Base-by-base conservation (phyloP, 805 yeast genomes). In the Starmerella apis region DNA sequence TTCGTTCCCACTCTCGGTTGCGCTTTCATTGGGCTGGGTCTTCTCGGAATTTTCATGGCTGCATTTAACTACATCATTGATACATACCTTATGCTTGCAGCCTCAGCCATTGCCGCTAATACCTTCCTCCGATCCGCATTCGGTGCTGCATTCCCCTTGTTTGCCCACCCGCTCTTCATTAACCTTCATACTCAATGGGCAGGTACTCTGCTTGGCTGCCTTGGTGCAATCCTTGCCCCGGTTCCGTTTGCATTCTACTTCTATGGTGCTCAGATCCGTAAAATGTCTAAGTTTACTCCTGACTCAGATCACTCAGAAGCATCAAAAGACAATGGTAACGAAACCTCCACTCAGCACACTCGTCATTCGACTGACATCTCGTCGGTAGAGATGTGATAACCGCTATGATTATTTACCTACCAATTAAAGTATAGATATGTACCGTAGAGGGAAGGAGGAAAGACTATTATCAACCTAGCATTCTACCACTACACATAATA, bases 71-170 rank as follows among this genome's bases (percentile, higher is more conserved):
- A 80, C 59, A 66, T 80, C 52, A 76, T 80, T 45, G 84, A 80
- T 62, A 69, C 81, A 43, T 79, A 77, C 59, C 70, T 77, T 28
- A 63, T 70, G 46, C 74, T 71, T 54, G 77, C 83, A 7, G 84
- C 84, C 1, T 75, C 81, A 11, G 81, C 81, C 2, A 68, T 79
- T 49, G 82, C 85, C 4, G 83, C 79, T 5, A 78, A 78, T 56
- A 76, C 83, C 1, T 74, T 79, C 51, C 60, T 75, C 44, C 70
- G 84, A 60, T 77, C 83, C 0, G 65, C 72, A 5, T 73, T 78
- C 61, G 85, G 78, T 24, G 81, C 78, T 30, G 74, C 71, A 1
- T 79, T 80, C 69, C 84, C 85, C 19, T 63, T 79, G 44, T 78
- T 79, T 60, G 76, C 80, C 4, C 63, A 66, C 30, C 74, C 71